Conservation (phyloP, 495 filamentous ascomycete species). For the Recurvomyces mirabilis region DNA sequence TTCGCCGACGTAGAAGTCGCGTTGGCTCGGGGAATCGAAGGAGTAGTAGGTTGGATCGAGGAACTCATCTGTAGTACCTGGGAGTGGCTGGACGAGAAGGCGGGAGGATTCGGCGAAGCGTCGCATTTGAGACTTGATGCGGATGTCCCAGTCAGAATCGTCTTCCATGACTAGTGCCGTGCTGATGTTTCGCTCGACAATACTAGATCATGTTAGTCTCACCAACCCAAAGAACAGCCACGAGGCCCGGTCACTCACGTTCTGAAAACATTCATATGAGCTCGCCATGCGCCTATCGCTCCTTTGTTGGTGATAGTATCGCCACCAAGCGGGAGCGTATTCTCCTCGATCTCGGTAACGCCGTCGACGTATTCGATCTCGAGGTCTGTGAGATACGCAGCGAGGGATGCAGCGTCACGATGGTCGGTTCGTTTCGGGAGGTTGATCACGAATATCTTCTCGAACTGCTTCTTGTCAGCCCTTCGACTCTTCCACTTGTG, state of each 20-base stretch:
- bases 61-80: constrained; percentile 1
- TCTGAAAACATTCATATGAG: not conserved
- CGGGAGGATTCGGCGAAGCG: not conserved
- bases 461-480: no score
- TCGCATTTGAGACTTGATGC: constrained; percentile 1
- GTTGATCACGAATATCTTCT: not conserved
- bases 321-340: not conserved
- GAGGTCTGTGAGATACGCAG: not conserved
- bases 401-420: not conserved
- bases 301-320: not conserved
- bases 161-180: constrained; percentile 1
- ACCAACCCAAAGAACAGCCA: not conserved
- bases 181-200: not conserved
- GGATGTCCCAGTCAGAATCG: constrained; percentile 4
- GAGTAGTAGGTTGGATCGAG: constrained; percentile 3
- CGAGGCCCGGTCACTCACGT: not conserved
- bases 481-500: not conserved
- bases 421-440: constrained; percentile 1
- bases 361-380: not conserved
- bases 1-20: not conserved
- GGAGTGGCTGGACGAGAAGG: constrained; percentile 4
- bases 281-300: not conserved
- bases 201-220: not conserved
- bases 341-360: not conserved
- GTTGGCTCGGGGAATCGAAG: not conserved